Evolutionary conservation across 2,329 filamentous ascomycete genomes (phyloP), one percentile per base, ranked within the genome.

Genomic region (Aspergillus alliaceus): DNA sequence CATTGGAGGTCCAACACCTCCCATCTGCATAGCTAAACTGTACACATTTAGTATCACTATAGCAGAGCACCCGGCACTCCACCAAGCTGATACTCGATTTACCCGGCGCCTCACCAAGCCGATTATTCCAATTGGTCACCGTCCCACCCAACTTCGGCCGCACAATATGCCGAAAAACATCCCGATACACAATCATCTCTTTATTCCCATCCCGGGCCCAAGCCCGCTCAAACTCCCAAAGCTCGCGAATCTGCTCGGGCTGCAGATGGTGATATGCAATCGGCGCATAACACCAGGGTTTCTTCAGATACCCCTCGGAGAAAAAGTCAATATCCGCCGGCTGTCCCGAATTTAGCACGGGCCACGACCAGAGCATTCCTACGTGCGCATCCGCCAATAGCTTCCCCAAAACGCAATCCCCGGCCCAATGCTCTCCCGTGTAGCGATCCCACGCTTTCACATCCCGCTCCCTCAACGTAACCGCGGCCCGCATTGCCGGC

Each of bases 251-350:
- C 29, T 81, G 74, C 1, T 69, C 62, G 0, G 75, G 69, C 1
- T 69, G 66, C 44, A 83, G 70, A 62, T 80, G 79, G 58, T 82
- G 80, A 63, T 81, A 83, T 3, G 79, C 72, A 2, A 79, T 72
- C 2, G 75, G 75, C 22, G 79, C 76, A 60, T 77, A 81, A 61
- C 79, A 82, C 79, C 79, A 82, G 2, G 75, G 73, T 32, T 68
- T 72, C 50, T 67, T 73, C 7, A 68, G 69, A 27, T 71, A 69
- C 2, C 70, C 72, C 3, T 70, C 66, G 11, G 74, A 74, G 24
- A 73, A 71, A 25, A 73, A 69, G 53, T 78, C 72, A 37, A 77
- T 72, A 40, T 77, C 71, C 34, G 69, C 71, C 2, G 76, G 73
- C 1, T 66, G 67, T n/a, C 70, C 70, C 11, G 69, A 71, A 65